These are phyloP conservation scores for Trichomonas vaginalis DNA, from an alignment of 208 protist species.

Conservation along the genomic window DNA sequence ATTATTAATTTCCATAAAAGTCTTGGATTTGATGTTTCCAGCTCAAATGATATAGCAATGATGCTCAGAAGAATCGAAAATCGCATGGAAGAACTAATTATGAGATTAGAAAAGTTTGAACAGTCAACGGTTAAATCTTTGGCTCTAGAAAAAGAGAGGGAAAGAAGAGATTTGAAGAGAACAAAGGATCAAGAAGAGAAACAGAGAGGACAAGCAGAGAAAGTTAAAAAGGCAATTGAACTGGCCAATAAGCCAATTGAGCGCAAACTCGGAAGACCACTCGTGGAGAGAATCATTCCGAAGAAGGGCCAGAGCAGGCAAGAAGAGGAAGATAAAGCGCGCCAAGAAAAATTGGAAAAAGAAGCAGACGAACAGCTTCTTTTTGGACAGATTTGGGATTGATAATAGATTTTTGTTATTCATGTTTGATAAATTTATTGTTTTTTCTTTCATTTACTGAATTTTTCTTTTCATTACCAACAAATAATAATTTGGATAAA, in stretches of 20 bases:
- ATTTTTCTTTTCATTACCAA: not conserved
- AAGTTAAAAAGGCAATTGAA: not conserved
- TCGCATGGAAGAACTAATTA: not conserved
- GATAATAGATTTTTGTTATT: not conserved
- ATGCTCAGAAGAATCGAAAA: not conserved
- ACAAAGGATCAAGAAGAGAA: not conserved
- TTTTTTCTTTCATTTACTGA: not conserved
- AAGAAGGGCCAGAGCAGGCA: not conserved
- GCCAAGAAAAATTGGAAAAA: not conserved
- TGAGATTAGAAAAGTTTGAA: not conserved
- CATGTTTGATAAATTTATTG: not conserved
- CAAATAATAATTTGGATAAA: too few relatives aligned
- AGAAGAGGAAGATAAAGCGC: not conserved
- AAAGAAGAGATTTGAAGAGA: not conserved
- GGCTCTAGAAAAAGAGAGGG: not conserved
- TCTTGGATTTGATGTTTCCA: not conserved
- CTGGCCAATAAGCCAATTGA: not conserved
- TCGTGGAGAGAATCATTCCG: not conserved
- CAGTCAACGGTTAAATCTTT: not conserved
- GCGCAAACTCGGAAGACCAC: not conserved
- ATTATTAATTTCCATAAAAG: not conserved
- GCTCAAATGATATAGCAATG: not conserved
- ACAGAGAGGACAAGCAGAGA: not conserved
- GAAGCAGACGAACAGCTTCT: conserved; percentile 1
- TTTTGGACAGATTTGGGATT: conserved; percentile 1